Evolutionary conservation across 192 early-diverging fungal species (phyloP).

Genomic region (Coemansia sp.): DNA sequence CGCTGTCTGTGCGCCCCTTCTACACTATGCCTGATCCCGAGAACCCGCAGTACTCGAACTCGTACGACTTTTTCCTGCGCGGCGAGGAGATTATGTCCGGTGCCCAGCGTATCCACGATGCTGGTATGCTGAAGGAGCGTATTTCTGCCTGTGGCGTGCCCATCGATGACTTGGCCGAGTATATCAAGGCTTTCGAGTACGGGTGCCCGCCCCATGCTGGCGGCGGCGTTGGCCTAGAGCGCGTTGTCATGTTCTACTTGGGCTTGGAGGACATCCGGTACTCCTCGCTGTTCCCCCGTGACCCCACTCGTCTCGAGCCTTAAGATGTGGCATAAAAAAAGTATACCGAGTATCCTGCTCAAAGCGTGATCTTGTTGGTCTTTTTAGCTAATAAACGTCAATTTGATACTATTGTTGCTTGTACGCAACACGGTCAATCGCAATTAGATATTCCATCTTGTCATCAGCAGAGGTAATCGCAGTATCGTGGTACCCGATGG

Average conservation of each 20-base stretch:
- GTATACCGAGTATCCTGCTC: neutral
- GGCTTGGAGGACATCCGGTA: slow-evolving; percentile 93
- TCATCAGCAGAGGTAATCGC: neutral
- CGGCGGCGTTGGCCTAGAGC: slow-evolving; percentile 95
- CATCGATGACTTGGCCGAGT: slow-evolving; percentile 79
- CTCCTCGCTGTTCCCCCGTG: slow-evolving; percentile 94
- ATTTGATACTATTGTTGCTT: neutral
- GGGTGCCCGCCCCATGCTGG: slow-evolving; percentile 98
- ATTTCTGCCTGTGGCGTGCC: slow-evolving; percentile 79
- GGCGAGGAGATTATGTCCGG: slow-evolving; percentile 99
- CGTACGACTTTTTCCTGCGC: slow-evolving; percentile 99
- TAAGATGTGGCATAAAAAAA: slow-evolving; percentile 43
- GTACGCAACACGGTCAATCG: slow-evolving; percentile 65
- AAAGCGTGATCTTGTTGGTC: no score
- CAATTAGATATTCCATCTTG: slow-evolving; percentile 65
- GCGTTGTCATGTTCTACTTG: slow-evolving; percentile 96
- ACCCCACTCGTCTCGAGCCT: slow-evolving; percentile 89
- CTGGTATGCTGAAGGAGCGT: slow-evolving; percentile 76
- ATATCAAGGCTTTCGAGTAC: slow-evolving; percentile 95
- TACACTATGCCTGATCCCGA: slow-evolving; percentile 99
- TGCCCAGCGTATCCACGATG: slow-evolving; percentile 97
- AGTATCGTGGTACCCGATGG: slow-evolving; percentile 71
- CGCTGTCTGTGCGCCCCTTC: slow-evolving; percentile 92
- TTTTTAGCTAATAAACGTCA: neutral
- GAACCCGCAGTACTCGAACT: slow-evolving; percentile 91